Conservation (phyloP, 129 eudicot genomes). For the Dittrichia graveolens region DNA sequence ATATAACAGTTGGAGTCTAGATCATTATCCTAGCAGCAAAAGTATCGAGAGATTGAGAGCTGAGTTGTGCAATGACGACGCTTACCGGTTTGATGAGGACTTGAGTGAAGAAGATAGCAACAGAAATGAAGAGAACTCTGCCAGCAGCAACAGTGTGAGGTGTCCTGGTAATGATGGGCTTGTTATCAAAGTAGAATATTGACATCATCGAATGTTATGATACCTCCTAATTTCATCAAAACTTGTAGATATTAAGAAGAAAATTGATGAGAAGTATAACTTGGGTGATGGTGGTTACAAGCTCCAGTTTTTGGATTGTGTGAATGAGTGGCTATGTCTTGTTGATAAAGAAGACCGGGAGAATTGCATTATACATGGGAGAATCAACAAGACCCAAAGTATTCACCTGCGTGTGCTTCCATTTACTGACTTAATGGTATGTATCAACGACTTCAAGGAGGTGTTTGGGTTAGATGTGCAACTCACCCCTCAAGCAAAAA, state of each 20-base stretch:
- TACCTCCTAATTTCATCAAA: constrained; percentile 11
- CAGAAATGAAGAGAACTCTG: background rate
- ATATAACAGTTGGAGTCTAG: too few species aligned
- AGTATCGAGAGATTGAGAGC: too few species aligned
- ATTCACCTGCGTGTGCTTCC: background rate
- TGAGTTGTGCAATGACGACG: too few species aligned
- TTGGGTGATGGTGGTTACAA: background rate
- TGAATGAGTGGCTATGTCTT: background rate
- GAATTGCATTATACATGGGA: background rate
- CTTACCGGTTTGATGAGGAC: too few species aligned
- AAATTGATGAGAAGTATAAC: background rate
- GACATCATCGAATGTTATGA: background rate
- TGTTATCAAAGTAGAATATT: background rate
- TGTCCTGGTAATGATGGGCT: background rate
- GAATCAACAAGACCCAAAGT: background rate
- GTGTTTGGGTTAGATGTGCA: too few species aligned
- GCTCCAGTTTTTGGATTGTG: constrained; percentile 13
- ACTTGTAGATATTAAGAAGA: background rate
- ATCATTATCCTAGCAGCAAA: too few species aligned
- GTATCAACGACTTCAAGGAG: background rate
- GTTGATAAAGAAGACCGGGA: background rate
- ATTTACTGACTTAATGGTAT: background rate
- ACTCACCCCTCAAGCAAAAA: too few species aligned
- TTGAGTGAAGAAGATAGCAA: background rate
- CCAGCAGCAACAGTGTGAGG: constrained; percentile 1